Evolutionary conservation across 1,284 basidiomycete species (phyloP).

Genomic region (Rhodotorula sp.): DNA sequence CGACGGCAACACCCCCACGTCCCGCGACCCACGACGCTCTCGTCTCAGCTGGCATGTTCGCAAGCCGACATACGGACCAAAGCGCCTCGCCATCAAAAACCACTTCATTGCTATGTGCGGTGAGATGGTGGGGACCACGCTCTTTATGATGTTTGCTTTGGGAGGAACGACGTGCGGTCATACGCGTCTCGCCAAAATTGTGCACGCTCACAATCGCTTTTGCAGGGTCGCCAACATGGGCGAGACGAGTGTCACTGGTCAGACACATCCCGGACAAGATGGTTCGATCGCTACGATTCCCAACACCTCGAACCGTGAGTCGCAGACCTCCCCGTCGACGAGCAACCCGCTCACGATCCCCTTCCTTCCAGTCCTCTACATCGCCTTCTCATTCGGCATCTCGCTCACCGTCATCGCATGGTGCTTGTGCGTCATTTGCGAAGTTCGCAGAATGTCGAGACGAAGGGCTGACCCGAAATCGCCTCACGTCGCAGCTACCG

Average conservation of each 20-base stretch:
- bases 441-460: too few species aligned
- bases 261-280: background rate
- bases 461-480: too few species aligned
- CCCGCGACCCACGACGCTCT: background rate
- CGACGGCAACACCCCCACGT: background rate
- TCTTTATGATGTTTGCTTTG: constrained; percentile 28
- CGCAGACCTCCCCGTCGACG: constrained; percentile 60
- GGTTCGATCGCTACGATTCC: background rate
- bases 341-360: constrained; percentile 48
- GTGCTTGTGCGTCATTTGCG: constrained; percentile 43
- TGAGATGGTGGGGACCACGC: constrained; percentile 33
- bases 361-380: constrained; percentile 10
- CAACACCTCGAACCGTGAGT: constrained; percentile 5
- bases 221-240: constrained; percentile 10
- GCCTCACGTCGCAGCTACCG: constrained; percentile 55
- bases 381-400: constrained; percentile 52
- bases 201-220: background rate
- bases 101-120: constrained; percentile 30
- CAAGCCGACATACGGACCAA: background rate
- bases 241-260: constrained; percentile 5
- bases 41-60: constrained; percentile 14
- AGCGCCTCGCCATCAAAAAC: constrained; percentile 17
- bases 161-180: background rate
- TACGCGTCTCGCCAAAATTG: background rate
- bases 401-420: constrained; percentile 63